Evolutionary conservation across 768 basidiomycete species (phyloP).

Genomic region (Podaxis sp.): DNA sequence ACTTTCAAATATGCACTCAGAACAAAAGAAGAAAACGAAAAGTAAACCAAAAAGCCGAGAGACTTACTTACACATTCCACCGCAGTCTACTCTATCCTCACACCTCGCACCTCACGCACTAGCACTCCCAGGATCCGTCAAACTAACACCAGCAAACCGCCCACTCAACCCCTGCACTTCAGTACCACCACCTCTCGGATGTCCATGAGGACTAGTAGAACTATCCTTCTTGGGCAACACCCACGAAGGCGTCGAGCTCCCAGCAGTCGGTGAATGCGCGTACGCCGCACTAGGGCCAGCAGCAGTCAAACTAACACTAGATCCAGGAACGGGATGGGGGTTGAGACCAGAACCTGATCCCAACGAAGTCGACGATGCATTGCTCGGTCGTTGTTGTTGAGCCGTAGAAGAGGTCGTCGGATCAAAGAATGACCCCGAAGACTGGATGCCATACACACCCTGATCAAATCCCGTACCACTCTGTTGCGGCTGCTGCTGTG

Average conservation of each 20-base stretch:
- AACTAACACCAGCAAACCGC: slow-evolving; percentile 8
- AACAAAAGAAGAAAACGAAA: too few species aligned
- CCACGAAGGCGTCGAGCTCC: slow-evolving; percentile 38
- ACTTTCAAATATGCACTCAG: too few species aligned
- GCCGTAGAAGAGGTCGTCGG: not conserved
- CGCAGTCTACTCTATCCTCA: not conserved
- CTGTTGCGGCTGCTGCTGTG: slow-evolving; percentile 12
- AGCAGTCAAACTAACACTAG: not conserved
- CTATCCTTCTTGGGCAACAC: slow-evolving; percentile 41
- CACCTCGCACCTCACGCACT: not conserved
- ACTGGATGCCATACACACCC: slow-evolving; percentile 10
- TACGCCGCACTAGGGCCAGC: slow-evolving; percentile 15
- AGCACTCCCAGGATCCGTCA: slow-evolving; percentile 12
- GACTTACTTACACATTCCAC: not conserved
- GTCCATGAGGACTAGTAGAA: not conserved
- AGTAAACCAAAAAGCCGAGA: too few species aligned
- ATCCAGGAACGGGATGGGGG: not conserved
- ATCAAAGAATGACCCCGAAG: slow-evolving; percentile 6
- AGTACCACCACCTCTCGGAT: not conserved
- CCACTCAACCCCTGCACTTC: slow-evolving; percentile 1
- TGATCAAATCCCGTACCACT: not conserved
- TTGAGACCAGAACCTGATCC: not conserved
- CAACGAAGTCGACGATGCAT: slow-evolving; percentile 8
- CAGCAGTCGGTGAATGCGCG: slow-evolving; percentile 15
- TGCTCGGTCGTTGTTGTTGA: slow-evolving; percentile 18